Conservation (phyloP, 176 grass and related monocot genomes). For the Ensete glaucum region DNA sequence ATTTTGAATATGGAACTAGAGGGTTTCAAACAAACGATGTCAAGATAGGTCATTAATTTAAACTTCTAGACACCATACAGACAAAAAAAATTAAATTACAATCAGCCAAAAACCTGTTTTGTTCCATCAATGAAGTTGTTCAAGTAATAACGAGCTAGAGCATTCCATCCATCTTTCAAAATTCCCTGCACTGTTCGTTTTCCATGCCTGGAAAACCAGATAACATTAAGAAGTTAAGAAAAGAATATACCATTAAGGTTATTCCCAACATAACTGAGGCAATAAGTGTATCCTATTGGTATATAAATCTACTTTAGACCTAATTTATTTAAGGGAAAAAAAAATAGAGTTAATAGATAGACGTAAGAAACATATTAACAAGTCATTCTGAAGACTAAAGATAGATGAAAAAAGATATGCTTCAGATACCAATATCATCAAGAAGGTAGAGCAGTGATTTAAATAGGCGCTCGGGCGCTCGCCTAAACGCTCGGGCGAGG, state of each 20-base stretch:
- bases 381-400: not conserved
- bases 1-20: not conserved
- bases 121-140: slow-evolving; percentile 96
- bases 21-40: not conserved
- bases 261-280: not conserved
- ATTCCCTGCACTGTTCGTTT: slow-evolving; percentile 77
- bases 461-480: too few relatives aligned
- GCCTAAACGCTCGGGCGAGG: too few relatives aligned
- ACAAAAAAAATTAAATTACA: not conserved
- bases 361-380: not conserved
- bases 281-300: not conserved
- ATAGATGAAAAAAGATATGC: too few relatives aligned
- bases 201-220: slow-evolving; percentile 38
- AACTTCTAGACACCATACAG: not conserved
- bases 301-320: not conserved
- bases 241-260: not conserved
- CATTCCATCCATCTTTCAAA: slow-evolving; percentile 63
- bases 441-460: too few relatives aligned
- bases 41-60: not conserved
- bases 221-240: not conserved
- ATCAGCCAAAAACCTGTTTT: slow-evolving; percentile 50
- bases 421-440: too few relatives aligned
- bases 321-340: too few relatives aligned
- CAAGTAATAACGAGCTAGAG: slow-evolving; percentile 82
- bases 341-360: not conserved